These are phyloP conservation scores for Mortierella sp. DNA, from an alignment of 371 early-diverging fungal genomes.

Conservation along the genomic window DNA sequence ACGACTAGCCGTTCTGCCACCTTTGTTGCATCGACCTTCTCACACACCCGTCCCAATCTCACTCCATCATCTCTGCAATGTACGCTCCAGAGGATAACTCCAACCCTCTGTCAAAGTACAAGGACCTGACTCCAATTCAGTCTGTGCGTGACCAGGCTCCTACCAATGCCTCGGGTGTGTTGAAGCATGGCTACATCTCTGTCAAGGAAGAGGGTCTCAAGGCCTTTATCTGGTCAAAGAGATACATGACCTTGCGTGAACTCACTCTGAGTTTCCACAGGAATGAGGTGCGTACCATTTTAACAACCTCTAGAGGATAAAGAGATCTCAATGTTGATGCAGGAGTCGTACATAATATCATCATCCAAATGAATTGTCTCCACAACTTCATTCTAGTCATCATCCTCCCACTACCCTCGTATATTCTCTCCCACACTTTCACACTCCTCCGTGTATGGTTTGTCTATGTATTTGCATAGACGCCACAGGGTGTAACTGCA, in stretches of 20 bases:
- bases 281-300: slow-evolving; percentile 72
- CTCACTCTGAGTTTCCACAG: slow-evolving; percentile 94
- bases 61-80: slow-evolving; percentile 40
- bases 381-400: too few species aligned
- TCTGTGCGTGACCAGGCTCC: slow-evolving; percentile 41
- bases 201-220: slow-evolving; percentile 92
- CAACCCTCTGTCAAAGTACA: slow-evolving; percentile 54
- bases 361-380: too few species aligned
- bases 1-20: slow-evolving; percentile 1
- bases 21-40: slow-evolving; percentile 6
- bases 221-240: slow-evolving; percentile 94
- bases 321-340: too few species aligned
- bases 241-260: slow-evolving; percentile 90
- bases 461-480: too few species aligned
- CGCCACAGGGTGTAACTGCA: too few species aligned
- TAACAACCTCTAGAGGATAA: too few species aligned
- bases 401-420: too few species aligned
- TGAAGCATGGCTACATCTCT: slow-evolving; percentile 87
- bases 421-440: too few species aligned
- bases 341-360: too few species aligned
- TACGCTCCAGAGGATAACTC: slow-evolving; percentile 42
- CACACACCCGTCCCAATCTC: neutral
- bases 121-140: slow-evolving; percentile 50
- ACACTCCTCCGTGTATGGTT: too few species aligned
- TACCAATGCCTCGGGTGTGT: slow-evolving; percentile 59